A percentile compares a stretch with the other conserved stretches of the same genome.
Evolutionary conservation across 805 yeast species (phyloP).

Genomic region (Ogataea salicorniae): DNA sequence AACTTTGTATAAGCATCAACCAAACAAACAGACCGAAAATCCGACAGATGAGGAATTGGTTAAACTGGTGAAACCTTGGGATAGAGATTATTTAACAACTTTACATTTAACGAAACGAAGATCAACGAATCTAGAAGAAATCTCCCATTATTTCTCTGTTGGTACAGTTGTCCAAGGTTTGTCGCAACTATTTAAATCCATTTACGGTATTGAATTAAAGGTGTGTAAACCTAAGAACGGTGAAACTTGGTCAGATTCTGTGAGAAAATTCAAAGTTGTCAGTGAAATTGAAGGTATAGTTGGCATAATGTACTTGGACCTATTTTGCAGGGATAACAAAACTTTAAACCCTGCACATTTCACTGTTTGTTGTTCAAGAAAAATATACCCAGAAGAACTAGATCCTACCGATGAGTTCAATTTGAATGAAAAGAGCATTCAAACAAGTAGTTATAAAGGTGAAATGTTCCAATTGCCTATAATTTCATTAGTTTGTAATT

Average conservation of each 20-base stretch:
- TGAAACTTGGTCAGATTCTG: conserved; percentile 87
- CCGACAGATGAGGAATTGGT: conserved; percentile 37
- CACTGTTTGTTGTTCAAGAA: conserved; percentile 91
- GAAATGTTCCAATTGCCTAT: conserved; percentile 77
- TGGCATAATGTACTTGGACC: conserved; percentile 84
- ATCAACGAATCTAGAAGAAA: conserved; percentile 38
- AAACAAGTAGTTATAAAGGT: conserved; percentile 35
- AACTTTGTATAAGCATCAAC: conserved; percentile 32
- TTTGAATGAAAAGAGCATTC: conserved; percentile 28
- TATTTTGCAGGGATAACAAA: conserved; percentile 72
- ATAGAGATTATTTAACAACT: conserved; percentile 59
- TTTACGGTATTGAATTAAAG: conserved; percentile 73
- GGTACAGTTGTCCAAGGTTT: conserved; percentile 86
- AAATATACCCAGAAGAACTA: conserved; percentile 53
- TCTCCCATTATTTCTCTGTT: conserved; percentile 71
- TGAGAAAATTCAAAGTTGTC: conserved; percentile 72
- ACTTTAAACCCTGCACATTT: conserved; percentile 90
- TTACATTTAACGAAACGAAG: conserved; percentile 28
- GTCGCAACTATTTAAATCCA: conserved; percentile 57
- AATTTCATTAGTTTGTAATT: conserved; percentile 84
- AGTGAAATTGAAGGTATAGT: conserved; percentile 58
- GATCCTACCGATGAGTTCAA: conserved; percentile 34
- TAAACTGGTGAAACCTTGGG: conserved; percentile 76
- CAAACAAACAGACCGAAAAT: conserved; percentile 16
- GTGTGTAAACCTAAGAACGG: conserved; percentile 62